These are phyloP conservation scores for Ploettnerulaceae sp. DNA, from an alignment of 2,329 filamentous ascomycete species.

Conservation along the genomic window DNA sequence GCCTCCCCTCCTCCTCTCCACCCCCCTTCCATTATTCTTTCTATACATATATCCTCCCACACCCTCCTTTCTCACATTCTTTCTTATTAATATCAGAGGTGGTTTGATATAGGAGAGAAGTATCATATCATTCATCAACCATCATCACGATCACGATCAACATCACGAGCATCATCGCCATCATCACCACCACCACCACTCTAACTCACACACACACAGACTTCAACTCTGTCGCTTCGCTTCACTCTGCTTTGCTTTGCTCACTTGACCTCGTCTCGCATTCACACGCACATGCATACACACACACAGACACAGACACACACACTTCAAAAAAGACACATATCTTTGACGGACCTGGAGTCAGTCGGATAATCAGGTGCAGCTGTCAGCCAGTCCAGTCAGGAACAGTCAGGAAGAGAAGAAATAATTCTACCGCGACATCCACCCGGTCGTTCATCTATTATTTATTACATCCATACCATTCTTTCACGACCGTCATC, in stretches of 20 bases:
- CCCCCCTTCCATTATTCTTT: neutral
- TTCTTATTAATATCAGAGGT: too few species aligned
- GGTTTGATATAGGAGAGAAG: conserved; percentile 2
- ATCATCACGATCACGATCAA: too few species aligned
- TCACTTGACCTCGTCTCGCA: conserved; percentile 5
- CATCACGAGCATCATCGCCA: too few species aligned
- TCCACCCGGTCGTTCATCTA: too few species aligned
- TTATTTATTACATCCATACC: too few species aligned
- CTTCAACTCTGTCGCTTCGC: too few species aligned
- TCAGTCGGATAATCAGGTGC: conserved; percentile 9
- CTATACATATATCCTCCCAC: conserved; percentile 9
- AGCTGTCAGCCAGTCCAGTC: conserved; percentile 15
- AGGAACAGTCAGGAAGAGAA: too few species aligned
- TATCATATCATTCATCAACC: too few species aligned
- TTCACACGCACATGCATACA: neutral
- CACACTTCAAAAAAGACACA: conserved; percentile 5
- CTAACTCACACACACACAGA: too few species aligned
- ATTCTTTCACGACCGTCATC: too few species aligned
- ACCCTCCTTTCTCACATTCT: conserved; percentile 9
- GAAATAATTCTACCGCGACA: conserved; percentile 1
- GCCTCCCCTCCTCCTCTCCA: neutral
- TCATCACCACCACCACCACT: conserved; percentile 1
- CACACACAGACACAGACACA: neutral
- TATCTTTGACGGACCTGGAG: too few species aligned
- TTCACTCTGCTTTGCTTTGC: neutral